A percentile compares a stretch with the other conserved stretches of the same genome.
phyloP scores from a whole-genome alignment of 208 protist species.

The Trypanosoma melophagium region DNA sequence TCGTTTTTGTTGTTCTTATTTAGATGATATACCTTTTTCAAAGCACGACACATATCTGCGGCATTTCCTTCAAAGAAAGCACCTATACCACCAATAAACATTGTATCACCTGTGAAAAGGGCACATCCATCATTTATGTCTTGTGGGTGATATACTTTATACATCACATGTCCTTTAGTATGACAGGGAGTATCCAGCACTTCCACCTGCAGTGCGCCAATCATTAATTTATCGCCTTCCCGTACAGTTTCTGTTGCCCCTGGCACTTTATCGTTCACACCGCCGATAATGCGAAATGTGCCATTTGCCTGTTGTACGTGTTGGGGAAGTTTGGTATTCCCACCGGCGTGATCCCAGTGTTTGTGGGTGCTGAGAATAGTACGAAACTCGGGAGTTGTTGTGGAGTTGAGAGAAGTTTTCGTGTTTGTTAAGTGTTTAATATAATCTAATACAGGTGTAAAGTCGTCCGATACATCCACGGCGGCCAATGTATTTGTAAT shows the following conservation, averaged over 20 bases:
- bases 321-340: conserved; percentile 66
- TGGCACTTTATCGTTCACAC: conserved; percentile 67
- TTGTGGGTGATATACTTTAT: conserved; percentile 43
- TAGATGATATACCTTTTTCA: conserved; percentile 62
- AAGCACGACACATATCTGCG: conserved; percentile 70
- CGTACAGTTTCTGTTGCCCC: conserved; percentile 60
- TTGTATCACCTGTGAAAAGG: conserved; percentile 94
- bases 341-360: conserved; percentile 92
- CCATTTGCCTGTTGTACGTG: conserved; percentile 20
- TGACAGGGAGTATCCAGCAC: conserved; percentile 87
- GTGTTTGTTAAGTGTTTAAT: conserved; percentile 25
- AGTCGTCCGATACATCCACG: conserved; percentile 89
- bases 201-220: conserved; percentile 65
- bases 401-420: too few species aligned
- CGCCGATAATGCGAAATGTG: conserved; percentile 63
- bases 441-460: conserved; percentile 53
- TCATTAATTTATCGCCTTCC: conserved; percentile 55
- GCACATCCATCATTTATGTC: conserved; percentile 44
- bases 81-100: conserved; percentile 93
- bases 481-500: conserved; percentile 52
- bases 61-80: conserved; percentile 92
- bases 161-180: conserved; percentile 86
- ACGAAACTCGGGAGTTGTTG: conserved; percentile 23
- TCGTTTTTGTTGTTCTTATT: conserved; percentile 26
- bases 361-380: conserved; percentile 93